Base-by-base conservation (phyloP, 805 yeast genomes). In the Saturnispora hagleri region DNA sequence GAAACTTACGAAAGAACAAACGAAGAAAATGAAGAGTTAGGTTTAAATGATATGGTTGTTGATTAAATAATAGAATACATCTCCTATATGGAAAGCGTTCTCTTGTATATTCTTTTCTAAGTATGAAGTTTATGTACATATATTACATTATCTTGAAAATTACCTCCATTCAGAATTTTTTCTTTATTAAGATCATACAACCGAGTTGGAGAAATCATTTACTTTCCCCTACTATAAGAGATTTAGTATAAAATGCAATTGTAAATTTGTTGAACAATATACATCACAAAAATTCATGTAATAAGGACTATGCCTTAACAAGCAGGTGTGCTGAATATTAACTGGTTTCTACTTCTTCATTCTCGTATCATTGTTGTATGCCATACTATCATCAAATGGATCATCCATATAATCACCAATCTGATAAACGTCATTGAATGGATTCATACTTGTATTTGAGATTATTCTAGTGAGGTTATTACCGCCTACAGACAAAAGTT, bases 11-110 rank as follows among this genome's bases (percentile, higher is more conserved):
- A 89, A 59, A 86, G 99, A 74, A 83, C 96, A 2, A 72, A 74
- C 41, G 85, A 88, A 62, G 95, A 90, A 69, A 89, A 93, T 65
- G 99, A 93, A 64, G 91, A 85, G 43, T 76, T 93, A 57, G 99
- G 99, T 22, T 73, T 93, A 63, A 74, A 71, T 55, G 83, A 79
- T 61, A 79, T 69, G 70, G 50, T 46, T 24, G 53, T 50, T 41
- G 51, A 48, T 43, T 48, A 36, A 48, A 15, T 27, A 3, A n/a
- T 3, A 22, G 20, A 13, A 18, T 18, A 27, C 13, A 20, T 20
- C 40, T 13, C 49, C 46, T 41, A 24, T 35, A n/a, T 26, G 33
- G 38, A 8, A 13, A 20, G 4, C 36, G 5, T 15, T 7, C 18
- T 20, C 10, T 15, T 31, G 40, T 20, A 44, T 41, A 24, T 41